These are phyloP conservation scores for Penicillium sp. DNA, from an alignment of 2,329 filamentous ascomycete genomes.

Conservation along the genomic window DNA sequence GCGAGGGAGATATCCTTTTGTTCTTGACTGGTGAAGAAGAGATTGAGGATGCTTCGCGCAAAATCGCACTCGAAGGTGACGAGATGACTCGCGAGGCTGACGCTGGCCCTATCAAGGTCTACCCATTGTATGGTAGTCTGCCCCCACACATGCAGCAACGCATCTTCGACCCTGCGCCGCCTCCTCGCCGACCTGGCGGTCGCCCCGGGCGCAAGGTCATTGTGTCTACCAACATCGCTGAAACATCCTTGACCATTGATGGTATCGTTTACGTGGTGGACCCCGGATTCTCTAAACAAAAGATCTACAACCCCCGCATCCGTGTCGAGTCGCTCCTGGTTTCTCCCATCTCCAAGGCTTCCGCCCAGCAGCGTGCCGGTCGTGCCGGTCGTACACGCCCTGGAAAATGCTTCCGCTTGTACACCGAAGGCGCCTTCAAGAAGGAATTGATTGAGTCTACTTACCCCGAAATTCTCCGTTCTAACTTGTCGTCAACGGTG, in stretches of 20 bases:
- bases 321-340: slow-evolving; percentile 96
- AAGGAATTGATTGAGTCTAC: slow-evolving; percentile 97
- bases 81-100: slow-evolving; percentile 90
- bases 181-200: slow-evolving; percentile 70
- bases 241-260: slow-evolving; percentile 96
- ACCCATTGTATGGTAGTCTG: slow-evolving; percentile 90
- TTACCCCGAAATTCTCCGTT: slow-evolving; percentile 91
- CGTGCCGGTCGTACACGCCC: slow-evolving; percentile 98
- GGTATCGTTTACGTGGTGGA: slow-evolving; percentile 99
- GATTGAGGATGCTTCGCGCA: slow-evolving; percentile 93
- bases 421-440: slow-evolving; percentile 95
- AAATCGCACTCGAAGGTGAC: slow-evolving; percentile 86
- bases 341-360: slow-evolving; percentile 96
- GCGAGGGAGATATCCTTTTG: slow-evolving; percentile 87
- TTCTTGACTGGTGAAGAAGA: slow-evolving; percentile 98
- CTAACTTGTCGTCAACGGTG: slow-evolving; percentile 92
- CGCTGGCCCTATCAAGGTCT: slow-evolving; percentile 84
- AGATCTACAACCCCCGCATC: slow-evolving; percentile 97
- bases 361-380: slow-evolving; percentile 94
- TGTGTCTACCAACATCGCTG: slow-evolving; percentile 95
- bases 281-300: slow-evolving; percentile 98
- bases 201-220: slow-evolving; percentile 91
- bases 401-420: slow-evolving; percentile 96
- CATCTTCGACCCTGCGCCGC: slow-evolving; percentile 89
- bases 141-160: slow-evolving; percentile 90